These are phyloP conservation scores for Luvunga scandens DNA, from an alignment of 345 rosid genomes.

Conservation along the genomic window DNA sequence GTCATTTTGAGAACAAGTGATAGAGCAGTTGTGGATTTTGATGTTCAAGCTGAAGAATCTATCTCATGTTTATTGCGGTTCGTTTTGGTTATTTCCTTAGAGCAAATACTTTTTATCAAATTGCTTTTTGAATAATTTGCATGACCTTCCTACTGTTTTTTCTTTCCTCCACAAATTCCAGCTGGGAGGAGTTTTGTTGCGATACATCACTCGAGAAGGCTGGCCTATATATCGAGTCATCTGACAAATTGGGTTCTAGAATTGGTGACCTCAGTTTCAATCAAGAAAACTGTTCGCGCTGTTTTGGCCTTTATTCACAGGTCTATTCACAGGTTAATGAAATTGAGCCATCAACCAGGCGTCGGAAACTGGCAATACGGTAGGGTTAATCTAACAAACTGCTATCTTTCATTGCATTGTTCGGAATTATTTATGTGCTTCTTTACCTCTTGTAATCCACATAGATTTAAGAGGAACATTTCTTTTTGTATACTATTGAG, in stretches of 20 bases:
- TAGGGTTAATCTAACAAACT: conserved; percentile 21
- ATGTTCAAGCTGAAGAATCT: conserved; percentile 53
- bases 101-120: neutral
- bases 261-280: conserved; percentile 23
- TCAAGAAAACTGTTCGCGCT: conserved; percentile 34
- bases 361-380: conserved; percentile 45
- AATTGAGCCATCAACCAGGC: conserved; percentile 42
- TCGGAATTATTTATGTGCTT: neutral
- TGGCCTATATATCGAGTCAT: conserved; percentile 48
- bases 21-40: conserved; percentile 38
- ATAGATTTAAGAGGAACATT: neutral
- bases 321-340: conserved; percentile 29
- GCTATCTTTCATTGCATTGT: neutral
- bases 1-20: conserved; percentile 53
- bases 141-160: neutral
- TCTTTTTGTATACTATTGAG: neutral
- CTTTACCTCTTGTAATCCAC: neutral
- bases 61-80: conserved; percentile 74
- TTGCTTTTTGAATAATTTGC: conserved; percentile 13
- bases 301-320: conserved; percentile 30
- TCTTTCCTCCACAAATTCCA: conserved; percentile 31
- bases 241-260: conserved; percentile 27
- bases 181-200: conserved; percentile 84
- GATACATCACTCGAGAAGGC: conserved; percentile 79
- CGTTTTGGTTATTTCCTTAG: conserved; percentile 20